A percentile compares a stretch with the other conserved stretches of the same genome.
Evolutionary conservation across 1,284 basidiomycete genomes (phyloP).

Genomic region (Fomitopsis palustris): DNA sequence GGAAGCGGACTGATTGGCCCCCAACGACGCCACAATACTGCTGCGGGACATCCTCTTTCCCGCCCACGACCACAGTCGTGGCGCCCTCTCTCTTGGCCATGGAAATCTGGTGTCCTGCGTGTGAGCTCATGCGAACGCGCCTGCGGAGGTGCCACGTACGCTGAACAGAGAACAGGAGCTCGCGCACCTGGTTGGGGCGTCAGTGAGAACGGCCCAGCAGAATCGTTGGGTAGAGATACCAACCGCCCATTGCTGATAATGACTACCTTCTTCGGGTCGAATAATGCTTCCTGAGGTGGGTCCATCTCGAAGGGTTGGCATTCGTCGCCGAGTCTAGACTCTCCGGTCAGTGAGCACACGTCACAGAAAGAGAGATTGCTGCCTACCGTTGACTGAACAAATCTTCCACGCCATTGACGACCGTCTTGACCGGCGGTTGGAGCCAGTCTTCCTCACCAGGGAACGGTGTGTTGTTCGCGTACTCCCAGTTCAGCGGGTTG

Average conservation of each 20-base stretch:
- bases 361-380: background rate
- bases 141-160: slow-evolving; percentile 27
- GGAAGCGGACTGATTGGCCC: slow-evolving; percentile 54
- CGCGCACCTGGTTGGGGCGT: slow-evolving; percentile 25
- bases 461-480: slow-evolving; percentile 46
- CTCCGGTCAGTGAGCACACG: background rate
- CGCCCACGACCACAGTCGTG: slow-evolving; percentile 54
- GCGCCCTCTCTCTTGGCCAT: slow-evolving; percentile 58
- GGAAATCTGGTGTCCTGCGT: slow-evolving; percentile 38
- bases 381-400: slow-evolving; percentile 45
- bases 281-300: slow-evolving; percentile 44
- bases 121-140: background rate
- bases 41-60: slow-evolving; percentile 44
- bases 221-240: background rate
- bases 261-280: slow-evolving; percentile 48
- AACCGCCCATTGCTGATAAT: slow-evolving; percentile 56
- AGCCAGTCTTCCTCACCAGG: slow-evolving; percentile 44
- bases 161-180: slow-evolving; percentile 63
- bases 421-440: slow-evolving; percentile 32
- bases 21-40: slow-evolving; percentile 63
- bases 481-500: slow-evolving; percentile 48
- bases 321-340: slow-evolving; percentile 47
- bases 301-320: slow-evolving; percentile 49
- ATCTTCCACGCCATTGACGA: slow-evolving; percentile 46
- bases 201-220: background rate